A percentile compares a stretch with the other conserved stretches of the same genome.
Evolutionary conservation across 495 filamentous ascomycete genomes (phyloP).

Genomic region (Sphaerosporella brunnea): DNA sequence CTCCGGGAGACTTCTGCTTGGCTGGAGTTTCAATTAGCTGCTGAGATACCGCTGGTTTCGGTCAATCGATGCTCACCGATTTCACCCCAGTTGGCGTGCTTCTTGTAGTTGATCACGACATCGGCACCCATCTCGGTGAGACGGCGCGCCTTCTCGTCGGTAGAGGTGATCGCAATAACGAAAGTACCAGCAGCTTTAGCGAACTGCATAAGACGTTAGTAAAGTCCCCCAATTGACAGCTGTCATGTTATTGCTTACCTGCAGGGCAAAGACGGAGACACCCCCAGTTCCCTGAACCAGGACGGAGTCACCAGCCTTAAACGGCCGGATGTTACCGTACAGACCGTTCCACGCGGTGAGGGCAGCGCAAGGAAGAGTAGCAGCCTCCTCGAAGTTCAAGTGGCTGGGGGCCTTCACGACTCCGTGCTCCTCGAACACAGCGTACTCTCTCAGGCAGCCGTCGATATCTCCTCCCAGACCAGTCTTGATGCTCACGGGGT

Average conservation of each 20-base stretch:
- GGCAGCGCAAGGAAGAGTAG: conserved; percentile 30
- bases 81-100: conserved; percentile 42
- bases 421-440: conserved; percentile 27
- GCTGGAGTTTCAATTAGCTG: too few relatives aligned
- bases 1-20: conserved; percentile 41
- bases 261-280: conserved; percentile 27
- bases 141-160: conserved; percentile 24
- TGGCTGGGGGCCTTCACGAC: conserved; percentile 30
- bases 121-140: conserved; percentile 34
- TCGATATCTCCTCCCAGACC: conserved; percentile 53
- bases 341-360: conserved; percentile 30
- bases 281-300: conserved; percentile 28
- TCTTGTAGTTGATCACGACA: conserved; percentile 42
- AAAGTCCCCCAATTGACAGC: background rate
- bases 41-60: too few relatives aligned
- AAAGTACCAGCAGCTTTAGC: conserved; percentile 9
- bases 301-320: conserved; percentile 22
- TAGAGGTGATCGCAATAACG: conserved; percentile 31
- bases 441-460: conserved; percentile 31
- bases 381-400: conserved; percentile 30
- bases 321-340: conserved; percentile 13
- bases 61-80: too few relatives aligned
- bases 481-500: conserved; percentile 2
- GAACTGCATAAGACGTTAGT: conserved; percentile 1
- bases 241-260: conserved; percentile 10